Percentiles rank a stretch among this genome's conserved stretches.
Evolutionary conservation across 2,329 filamentous ascomycete genomes (phyloP).

Genomic region (Niveomyces coronatus): DNA sequence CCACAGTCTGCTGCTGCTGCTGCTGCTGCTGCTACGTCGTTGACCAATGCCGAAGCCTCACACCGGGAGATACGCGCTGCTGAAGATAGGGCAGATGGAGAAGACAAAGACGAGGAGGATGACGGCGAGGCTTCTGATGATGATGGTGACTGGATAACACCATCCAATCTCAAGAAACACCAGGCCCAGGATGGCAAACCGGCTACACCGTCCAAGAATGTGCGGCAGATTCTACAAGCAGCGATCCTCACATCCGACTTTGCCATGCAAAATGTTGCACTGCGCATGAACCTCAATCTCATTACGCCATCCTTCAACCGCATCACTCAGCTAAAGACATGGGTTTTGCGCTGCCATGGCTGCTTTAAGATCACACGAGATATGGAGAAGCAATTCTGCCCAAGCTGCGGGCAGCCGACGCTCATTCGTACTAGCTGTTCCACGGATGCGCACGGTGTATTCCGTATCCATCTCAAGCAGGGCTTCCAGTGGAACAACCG

Average conservation of each 20-base stretch:
- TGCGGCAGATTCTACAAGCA: conserved; percentile 62
- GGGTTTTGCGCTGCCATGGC: conserved; percentile 85
- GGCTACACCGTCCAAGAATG: conserved; percentile 35
- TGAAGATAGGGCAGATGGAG: background rate
- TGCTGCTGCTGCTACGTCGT: background rate
- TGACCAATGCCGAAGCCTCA: conserved; percentile 5
- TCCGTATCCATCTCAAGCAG: conserved; percentile 78
- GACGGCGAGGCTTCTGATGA: conserved; percentile 40
- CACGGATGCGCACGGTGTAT: conserved; percentile 69
- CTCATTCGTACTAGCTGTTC: conserved; percentile 78
- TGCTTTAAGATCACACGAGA: conserved; percentile 81
- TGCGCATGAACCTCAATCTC: conserved; percentile 90
- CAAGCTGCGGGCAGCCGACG: conserved; percentile 78
- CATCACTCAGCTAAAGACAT: conserved; percentile 77
- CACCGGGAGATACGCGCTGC: background rate
- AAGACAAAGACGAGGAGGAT: conserved; percentile 20
- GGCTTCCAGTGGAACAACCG: conserved; percentile 96
- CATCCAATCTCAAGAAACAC: conserved; percentile 78
- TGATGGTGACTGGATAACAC: conserved; percentile 84
- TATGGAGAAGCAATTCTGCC: conserved; percentile 85
- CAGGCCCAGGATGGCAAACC: conserved; percentile 54
- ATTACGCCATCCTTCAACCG: conserved; percentile 69
- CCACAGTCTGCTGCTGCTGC: conserved; percentile 7
- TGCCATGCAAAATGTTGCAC: conserved; percentile 93
- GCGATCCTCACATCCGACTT: conserved; percentile 93